Conservation (phyloP, 2,329 filamentous ascomycete species). For the Tympanopsis confertula region DNA sequence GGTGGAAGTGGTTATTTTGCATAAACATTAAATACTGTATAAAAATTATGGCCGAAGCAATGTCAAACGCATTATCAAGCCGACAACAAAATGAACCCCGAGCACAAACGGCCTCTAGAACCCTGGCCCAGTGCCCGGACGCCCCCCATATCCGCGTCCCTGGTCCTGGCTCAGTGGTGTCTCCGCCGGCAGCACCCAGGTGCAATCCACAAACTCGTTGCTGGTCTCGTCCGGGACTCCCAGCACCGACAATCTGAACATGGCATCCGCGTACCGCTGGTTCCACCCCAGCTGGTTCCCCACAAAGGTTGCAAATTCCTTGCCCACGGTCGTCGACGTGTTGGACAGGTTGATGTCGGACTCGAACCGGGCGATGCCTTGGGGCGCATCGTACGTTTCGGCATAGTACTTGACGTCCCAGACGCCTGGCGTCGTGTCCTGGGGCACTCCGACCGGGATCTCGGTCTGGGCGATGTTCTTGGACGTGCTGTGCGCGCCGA, state of each 20-base stretch:
- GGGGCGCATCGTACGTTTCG: conserved; percentile 13
- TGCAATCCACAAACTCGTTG: conserved; percentile 4
- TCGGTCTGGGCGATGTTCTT: conserved; percentile 15
- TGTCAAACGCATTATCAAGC: too few species aligned
- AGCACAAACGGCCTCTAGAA: too few species aligned
- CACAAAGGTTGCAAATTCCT: conserved; percentile 19
- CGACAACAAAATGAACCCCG: too few species aligned
- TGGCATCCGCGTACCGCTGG: conserved; percentile 14
- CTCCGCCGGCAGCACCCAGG: too few species aligned
- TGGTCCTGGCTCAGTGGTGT: too few species aligned
- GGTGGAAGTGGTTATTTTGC: too few species aligned
- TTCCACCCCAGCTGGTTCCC: conserved; percentile 18
- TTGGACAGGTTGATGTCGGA: conserved; percentile 15
- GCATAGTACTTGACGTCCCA: conserved; percentile 22
- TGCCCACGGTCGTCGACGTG: conserved; percentile 13
- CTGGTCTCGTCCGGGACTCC: conserved; percentile 3
- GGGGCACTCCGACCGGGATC: conserved; percentile 10
- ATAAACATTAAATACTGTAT: too few species aligned
- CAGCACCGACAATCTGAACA: conserved; percentile 6
- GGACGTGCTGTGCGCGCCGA: conserved; percentile 20
- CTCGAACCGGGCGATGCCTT: conserved; percentile 13
- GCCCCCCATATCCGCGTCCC: too few species aligned
- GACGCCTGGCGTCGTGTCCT: conserved; percentile 19
- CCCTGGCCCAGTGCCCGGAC: too few species aligned
- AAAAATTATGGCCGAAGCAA: too few species aligned